Evolutionary conservation across 1,139 yeast species (phyloP).

Genomic region (Lodderomyces pseudojiufengensis): DNA sequence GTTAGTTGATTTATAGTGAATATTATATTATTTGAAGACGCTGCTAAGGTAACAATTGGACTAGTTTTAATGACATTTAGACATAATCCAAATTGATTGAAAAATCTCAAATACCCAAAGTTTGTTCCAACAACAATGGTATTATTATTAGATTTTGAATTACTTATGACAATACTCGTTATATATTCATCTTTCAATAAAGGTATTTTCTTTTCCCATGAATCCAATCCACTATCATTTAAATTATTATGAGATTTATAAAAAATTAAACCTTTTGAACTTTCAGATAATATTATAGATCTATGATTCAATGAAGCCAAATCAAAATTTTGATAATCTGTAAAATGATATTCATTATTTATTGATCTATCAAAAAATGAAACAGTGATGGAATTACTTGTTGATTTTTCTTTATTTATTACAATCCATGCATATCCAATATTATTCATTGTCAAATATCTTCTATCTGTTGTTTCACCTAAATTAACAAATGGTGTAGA

Average conservation of each 20-base stretch:
- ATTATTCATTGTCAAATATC: slow-evolving; percentile 78
- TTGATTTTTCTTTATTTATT: slow-evolving; percentile 28
- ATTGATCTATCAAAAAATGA: slow-evolving; percentile 79
- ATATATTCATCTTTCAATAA: slow-evolving; percentile 32
- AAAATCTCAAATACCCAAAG: slow-evolving; percentile 39
- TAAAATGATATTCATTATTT: slow-evolving; percentile 84
- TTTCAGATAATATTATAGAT: slow-evolving; percentile 62
- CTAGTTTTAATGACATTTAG: slow-evolving; percentile 35
- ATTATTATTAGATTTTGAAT: slow-evolving; percentile 20
- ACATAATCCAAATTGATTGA: slow-evolving; percentile 41
- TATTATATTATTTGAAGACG: slow-evolving; percentile 30
- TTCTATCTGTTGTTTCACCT: slow-evolving; percentile 35
- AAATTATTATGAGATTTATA: slow-evolving; percentile 40
- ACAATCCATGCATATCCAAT: slow-evolving; percentile 84
- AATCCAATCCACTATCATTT: slow-evolving; percentile 31
- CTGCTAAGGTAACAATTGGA: slow-evolving; percentile 38
- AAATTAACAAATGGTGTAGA: slow-evolving; percentile 60
- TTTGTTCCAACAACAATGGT: slow-evolving; percentile 42
- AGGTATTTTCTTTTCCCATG: slow-evolving; percentile 44
- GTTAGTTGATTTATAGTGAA: slow-evolving; percentile 34
- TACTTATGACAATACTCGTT: slow-evolving; percentile 33
- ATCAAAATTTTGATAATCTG: slow-evolving; percentile 68
- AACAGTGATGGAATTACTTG: slow-evolving; percentile 64
- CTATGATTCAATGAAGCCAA: slow-evolving; percentile 67
- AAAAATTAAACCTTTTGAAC: slow-evolving; percentile 33